A percentile compares a stretch with the other conserved stretches of the same genome.
These are phyloP conservation scores for Scytalidium sp. DNA, from an alignment of 2,329 filamentous ascomycete species.

Conservation along the genomic window DNA sequence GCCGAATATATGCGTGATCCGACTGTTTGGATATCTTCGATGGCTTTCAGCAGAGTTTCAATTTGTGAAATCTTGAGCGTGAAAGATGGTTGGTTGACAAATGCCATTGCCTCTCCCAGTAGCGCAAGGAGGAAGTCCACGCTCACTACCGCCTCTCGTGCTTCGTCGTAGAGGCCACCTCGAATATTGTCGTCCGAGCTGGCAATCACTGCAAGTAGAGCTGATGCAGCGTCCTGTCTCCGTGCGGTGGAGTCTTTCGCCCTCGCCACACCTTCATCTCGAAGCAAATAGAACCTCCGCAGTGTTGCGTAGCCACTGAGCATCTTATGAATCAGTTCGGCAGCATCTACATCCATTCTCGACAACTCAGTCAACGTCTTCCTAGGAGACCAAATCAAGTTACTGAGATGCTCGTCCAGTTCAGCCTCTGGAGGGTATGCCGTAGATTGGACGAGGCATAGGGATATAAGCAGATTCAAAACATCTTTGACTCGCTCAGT, in stretches of 20 bases:
- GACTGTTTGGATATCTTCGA: constrained; percentile 78
- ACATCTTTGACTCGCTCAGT: constrained; percentile 78
- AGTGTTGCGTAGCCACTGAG: constrained; percentile 91
- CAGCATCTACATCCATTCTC: constrained; percentile 74
- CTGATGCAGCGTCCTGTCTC: constrained; percentile 67
- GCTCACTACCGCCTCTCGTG: constrained; percentile 77
- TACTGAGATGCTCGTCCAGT: constrained; percentile 69
- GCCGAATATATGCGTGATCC: constrained; percentile 67
- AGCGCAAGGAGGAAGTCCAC: constrained; percentile 83
- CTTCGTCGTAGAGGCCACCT: constrained; percentile 82
- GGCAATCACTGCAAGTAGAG: constrained; percentile 78
- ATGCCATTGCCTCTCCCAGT: constrained; percentile 78
- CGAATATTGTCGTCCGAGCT: constrained; percentile 89
- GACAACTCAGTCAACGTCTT: constrained; percentile 70
- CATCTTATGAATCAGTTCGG: constrained; percentile 77
- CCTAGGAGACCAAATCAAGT: constrained; percentile 70
- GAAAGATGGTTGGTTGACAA: constrained; percentile 61
- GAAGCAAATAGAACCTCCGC: constrained; percentile 84
- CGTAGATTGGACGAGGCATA: constrained; percentile 81
- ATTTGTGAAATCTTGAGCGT: constrained; percentile 71
- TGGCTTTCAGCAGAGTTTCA: constrained; percentile 69
- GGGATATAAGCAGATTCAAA: constrained; percentile 80
- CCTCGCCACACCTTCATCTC: constrained; percentile 60
- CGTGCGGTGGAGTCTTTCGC: constrained; percentile 49
- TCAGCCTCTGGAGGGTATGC: constrained; percentile 71